Evolutionary conservation across 2,329 filamentous ascomycete species (phyloP).

Genomic region (Orbilia ellipsospora): DNA sequence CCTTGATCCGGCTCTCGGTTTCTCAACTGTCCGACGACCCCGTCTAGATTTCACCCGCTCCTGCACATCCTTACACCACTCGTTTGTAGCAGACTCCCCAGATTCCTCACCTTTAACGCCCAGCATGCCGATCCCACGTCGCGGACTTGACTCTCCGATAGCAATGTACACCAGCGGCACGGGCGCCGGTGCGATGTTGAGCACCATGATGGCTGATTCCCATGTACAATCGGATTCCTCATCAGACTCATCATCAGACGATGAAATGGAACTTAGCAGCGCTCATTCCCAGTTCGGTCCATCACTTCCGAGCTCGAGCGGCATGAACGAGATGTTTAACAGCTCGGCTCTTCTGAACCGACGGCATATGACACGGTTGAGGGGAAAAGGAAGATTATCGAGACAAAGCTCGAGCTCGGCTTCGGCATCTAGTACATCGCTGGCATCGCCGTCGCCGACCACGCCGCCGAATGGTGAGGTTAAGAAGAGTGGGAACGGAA

Average conservation of each 20-base stretch:
- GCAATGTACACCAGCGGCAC: slow-evolving; percentile 43
- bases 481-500: slow-evolving; percentile 57
- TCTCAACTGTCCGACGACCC: slow-evolving; percentile 49
- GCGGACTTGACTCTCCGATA: slow-evolving; percentile 52
- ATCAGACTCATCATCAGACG: slow-evolving; percentile 59
- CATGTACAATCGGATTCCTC: slow-evolving; percentile 39
- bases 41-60: slow-evolving; percentile 51
- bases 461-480: slow-evolving; percentile 56
- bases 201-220: slow-evolving; percentile 45
- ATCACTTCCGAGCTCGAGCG: slow-evolving; percentile 42
- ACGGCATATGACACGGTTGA: slow-evolving; percentile 58
- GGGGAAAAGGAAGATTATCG: slow-evolving; percentile 61
- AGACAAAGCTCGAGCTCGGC: slow-evolving; percentile 76
- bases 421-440: slow-evolving; percentile 63
- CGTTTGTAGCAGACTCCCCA: slow-evolving; percentile 46
- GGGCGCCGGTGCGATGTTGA: slow-evolving; percentile 36
- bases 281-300: slow-evolving; percentile 50
- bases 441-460: slow-evolving; percentile 57
- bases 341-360: slow-evolving; percentile 58
- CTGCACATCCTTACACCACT: slow-evolving; percentile 48
- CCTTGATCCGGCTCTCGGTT: slow-evolving; percentile 51
- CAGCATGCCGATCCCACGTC: slow-evolving; percentile 52
- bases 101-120: slow-evolving; percentile 52
- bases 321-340: slow-evolving; percentile 54
- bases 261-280: slow-evolving; percentile 69